Evolutionary conservation across 2,329 filamentous ascomycete species (phyloP).

Genomic region (Samsoniella hepiali): DNA sequence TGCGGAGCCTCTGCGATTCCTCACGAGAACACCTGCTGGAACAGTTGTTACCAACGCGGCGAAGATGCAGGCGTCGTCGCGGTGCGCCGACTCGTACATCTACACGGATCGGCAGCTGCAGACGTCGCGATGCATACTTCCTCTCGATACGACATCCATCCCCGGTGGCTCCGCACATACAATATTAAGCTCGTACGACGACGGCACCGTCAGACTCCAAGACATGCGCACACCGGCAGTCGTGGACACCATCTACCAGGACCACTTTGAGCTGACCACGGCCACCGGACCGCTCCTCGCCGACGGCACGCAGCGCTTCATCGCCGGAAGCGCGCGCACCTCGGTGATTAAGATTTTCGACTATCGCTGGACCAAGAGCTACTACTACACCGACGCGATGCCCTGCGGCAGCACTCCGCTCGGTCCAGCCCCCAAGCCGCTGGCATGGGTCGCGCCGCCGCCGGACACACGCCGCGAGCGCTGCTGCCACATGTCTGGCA

Average conservation of each 20-base stretch:
- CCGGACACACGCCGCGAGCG: slow-evolving; percentile 18
- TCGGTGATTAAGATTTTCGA: slow-evolving; percentile 45
- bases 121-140: slow-evolving; percentile 36
- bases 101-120: slow-evolving; percentile 2
- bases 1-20: slow-evolving; percentile 36
- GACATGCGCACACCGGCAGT: slow-evolving; percentile 42
- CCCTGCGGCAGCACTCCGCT: slow-evolving; percentile 36
- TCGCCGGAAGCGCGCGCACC: slow-evolving; percentile 39
- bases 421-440: slow-evolving; percentile 34
- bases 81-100: slow-evolving; percentile 8
- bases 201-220: slow-evolving; percentile 36
- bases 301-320: slow-evolving; percentile 41
- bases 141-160: slow-evolving; percentile 28
- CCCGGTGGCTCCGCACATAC: slow-evolving; percentile 31
- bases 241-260: slow-evolving; percentile 42
- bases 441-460: slow-evolving; percentile 22
- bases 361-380: slow-evolving; percentile 44
- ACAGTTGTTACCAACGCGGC: slow-evolving; percentile 31
- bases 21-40: slow-evolving; percentile 39
- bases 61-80: slow-evolving; percentile 26
- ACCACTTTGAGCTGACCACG: slow-evolving; percentile 41
- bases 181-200: slow-evolving; percentile 43
- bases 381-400: slow-evolving; percentile 41
- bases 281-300: slow-evolving; percentile 39
- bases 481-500: slow-evolving; percentile 33